These are phyloP conservation scores for Vitis hybrid DNA, from an alignment of 177 flowering plant genomes.

Conservation along the genomic window DNA sequence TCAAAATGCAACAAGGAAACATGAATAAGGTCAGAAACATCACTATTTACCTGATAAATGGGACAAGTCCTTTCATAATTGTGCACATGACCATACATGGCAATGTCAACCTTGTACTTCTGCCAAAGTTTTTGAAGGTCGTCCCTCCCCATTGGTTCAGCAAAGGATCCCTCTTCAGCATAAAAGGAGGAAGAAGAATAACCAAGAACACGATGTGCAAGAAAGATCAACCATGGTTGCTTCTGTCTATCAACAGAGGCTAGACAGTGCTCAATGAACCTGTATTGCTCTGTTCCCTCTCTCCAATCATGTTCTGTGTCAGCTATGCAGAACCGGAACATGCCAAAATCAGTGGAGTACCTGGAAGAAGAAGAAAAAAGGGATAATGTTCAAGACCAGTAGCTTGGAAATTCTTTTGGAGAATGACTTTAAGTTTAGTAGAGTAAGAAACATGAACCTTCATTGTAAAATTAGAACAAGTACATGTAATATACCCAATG, in stretches of 20 bases:
- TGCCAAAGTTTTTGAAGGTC: slow-evolving; percentile 89
- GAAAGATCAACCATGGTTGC: slow-evolving; percentile 88
- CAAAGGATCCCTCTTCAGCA: slow-evolving; percentile 71
- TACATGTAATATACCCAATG: no score
- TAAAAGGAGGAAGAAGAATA: slow-evolving; percentile 64
- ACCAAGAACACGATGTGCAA: slow-evolving; percentile 85
- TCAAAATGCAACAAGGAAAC: neutral
- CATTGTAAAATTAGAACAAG: no score
- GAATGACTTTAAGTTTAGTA: no score
- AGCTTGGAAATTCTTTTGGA: no score
- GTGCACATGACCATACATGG: slow-evolving; percentile 79
- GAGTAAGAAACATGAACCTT: no score
- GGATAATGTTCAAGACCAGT: no score
- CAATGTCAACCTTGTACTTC: slow-evolving; percentile 81
- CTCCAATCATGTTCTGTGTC: slow-evolving; percentile 95
- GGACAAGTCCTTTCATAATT: slow-evolving; percentile 93
- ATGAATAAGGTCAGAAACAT: neutral
- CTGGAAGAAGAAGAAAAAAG: slow-evolving; percentile 30
- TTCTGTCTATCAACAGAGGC: slow-evolving; percentile 76
- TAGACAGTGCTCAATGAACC: slow-evolving; percentile 76
- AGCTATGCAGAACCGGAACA: slow-evolving; percentile 90
- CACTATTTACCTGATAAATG: slow-evolving; percentile 60
- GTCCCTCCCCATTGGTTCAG: slow-evolving; percentile 90
- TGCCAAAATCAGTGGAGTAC: slow-evolving; percentile 88
- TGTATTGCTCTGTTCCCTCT: slow-evolving; percentile 80